Conservation (phyloP, 139 green algal genomes). For the Helicosporidium sp. region DNA sequence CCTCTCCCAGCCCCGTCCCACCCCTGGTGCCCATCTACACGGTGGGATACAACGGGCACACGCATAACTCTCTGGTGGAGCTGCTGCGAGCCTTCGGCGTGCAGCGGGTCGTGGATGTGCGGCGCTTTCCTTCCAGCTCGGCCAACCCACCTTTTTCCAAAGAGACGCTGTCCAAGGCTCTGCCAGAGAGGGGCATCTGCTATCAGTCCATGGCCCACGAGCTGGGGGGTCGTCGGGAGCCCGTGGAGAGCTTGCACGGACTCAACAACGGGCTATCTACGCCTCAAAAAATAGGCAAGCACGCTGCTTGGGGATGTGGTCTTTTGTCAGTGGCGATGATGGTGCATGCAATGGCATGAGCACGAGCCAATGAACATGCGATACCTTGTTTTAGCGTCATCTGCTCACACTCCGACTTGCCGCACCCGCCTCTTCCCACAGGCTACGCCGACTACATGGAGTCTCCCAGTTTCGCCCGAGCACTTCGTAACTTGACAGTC, state of each 20-base stretch:
- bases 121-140: neutral
- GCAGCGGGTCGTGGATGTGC: constrained; percentile 12
- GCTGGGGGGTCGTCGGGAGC: no score
- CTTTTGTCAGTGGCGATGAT: no score
- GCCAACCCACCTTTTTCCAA: constrained; percentile 21
- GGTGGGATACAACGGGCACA: constrained; percentile 9
- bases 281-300: no score
- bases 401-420: no score
- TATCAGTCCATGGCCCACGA: no score
- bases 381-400: neutral
- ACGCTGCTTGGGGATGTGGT: no score
- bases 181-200: neutral
- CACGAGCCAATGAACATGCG: constrained; percentile 7
- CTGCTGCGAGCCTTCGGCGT: constrained; percentile 10
- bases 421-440: no score
- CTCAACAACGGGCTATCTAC: constrained; percentile 2
- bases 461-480: neutral
- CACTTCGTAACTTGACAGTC: neutral
- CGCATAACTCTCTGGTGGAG: constrained; percentile 5
- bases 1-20: no score
- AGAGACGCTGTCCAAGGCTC: constrained; percentile 3
- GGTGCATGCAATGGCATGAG: no score
- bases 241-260: constrained; percentile 3
- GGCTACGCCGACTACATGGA: constrained; percentile 17
- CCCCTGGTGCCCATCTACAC: constrained; percentile 13